Base-by-base conservation (phyloP, 1,139 yeast species). In the Blastobotrys proliferans region DNA sequence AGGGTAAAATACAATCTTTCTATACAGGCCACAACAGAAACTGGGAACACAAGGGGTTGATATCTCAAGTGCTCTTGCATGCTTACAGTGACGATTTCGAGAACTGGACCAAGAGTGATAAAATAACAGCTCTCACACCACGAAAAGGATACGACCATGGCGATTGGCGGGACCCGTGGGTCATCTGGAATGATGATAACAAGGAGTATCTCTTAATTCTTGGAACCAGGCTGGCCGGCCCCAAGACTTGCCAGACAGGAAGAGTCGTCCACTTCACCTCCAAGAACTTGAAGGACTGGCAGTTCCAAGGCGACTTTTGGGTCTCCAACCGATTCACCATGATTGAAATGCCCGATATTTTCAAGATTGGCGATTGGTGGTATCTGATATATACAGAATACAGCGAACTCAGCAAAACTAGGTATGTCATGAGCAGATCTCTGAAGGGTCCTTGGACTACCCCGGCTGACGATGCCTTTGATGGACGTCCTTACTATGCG, bases 131-230 rank as follows among this genome's bases (percentile, higher is more conserved):
- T n/a, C 20, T 40, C 8, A 34, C 19, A 2, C 43, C 43, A 2
- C 43, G 34, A 20, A 35, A 40, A 27, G 43, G 43, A 2, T 40
- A 40, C 33, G 43, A 40, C 19, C 17, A 33, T 19, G 27, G 32
- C 21, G 43, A 40, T 28, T 40, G 43, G 43, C 32, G 43, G n/a
- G 43, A 40, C 19, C 43, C 43, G 11, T 40, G 43, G 43, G 43
- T 40, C 27, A 40, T 40, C 14, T 40, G 43, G 43, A 40, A 35
- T 26, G 43, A 40, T 10, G 39, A 40, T 5, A 35, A 34, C 20
- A 4, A 40, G 11, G 43, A 40, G 21, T 40, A 40, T 19, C 34
- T 40, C 19, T 35, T 40, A 34, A 25, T 40, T 34, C 33, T 40
- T 16, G 43, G 43, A n/a, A 17, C 43, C n/a, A 24, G 43, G 10